Evolutionary conservation across 768 basidiomycete genomes (phyloP), one percentile per base, ranked within the genome.

Genomic region (Lactarius indigo): DNA sequence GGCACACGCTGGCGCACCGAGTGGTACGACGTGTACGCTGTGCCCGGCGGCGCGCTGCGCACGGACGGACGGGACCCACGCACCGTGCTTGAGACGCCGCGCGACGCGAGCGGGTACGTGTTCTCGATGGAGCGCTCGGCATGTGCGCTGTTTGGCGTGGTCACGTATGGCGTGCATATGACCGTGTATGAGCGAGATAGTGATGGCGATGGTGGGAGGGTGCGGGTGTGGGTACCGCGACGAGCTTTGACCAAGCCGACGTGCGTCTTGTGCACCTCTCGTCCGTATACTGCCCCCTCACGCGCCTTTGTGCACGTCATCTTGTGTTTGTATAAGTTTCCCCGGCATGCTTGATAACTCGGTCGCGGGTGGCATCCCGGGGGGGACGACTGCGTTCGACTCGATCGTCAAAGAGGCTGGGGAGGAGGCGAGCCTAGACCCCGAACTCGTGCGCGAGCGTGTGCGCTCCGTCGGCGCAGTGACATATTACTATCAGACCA

Each of bases 101-200:
- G 76, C 42, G 66, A 69, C 18, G 69, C 80, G 20, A 92, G 44
- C 7, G 64, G 94, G 74, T 91, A 83, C 65, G 92, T 85, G 26
- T 97, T 98, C 76, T 84, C 87, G 75, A 85, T 98, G 84, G 97
- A 98, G 76, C 84, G 96, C 47, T 82, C 92, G 1, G 94, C 94
- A 2, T 94, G 92, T 74, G 84, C 90, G 0, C 78, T 98, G 39
- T 98, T 98, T 72, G 95, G 96, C 3, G 76, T 96, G 8, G 83
- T 92, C 60, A 97, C 96, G 0, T 95, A 91, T 72, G 96, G 97
- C 0, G 91, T 96, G 2, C 97, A 98, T 75, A 85, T 96, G 87
- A 91, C 86, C 23, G 84, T 88, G 61, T 93, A 86, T 73, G 82
- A 85, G 52, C 81, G 83, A 69, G 64, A 75, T 20, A 15, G 37